Percentiles rank a stretch among this genome's conserved stretches.
phyloP scores from a whole-genome alignment of 2,329 filamentous ascomycete genomes.

The Fusarium gaditjirri region DNA sequence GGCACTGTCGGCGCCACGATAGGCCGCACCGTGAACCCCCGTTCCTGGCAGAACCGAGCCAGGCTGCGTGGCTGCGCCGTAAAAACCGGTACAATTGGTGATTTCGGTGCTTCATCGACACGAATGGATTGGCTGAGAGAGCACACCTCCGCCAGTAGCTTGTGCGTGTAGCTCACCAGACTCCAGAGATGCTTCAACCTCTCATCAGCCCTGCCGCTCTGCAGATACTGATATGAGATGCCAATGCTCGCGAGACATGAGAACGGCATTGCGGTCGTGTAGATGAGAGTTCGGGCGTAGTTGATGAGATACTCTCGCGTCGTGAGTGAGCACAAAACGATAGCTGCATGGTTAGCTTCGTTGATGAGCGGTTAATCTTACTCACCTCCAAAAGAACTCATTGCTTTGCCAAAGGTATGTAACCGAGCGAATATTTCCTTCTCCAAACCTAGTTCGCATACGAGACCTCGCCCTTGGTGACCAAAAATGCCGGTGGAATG shows the following conservation, averaged over 20 bases:
- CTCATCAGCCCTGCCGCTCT: slow-evolving; percentile 57
- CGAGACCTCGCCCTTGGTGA: slow-evolving; percentile 64
- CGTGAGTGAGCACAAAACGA: slow-evolving; percentile 69
- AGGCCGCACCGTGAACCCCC: slow-evolving; percentile 69
- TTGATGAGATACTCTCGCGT: slow-evolving; percentile 76
- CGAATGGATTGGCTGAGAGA: slow-evolving; percentile 36
- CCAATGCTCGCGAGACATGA: slow-evolving; percentile 69
- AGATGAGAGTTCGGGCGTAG: slow-evolving; percentile 79
- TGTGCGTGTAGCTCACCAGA: slow-evolving; percentile 54
- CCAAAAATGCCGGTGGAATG: slow-evolving; percentile 73
- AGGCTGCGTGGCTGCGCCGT: slow-evolving; percentile 67
- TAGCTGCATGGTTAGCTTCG: slow-evolving; percentile 46
- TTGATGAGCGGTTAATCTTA: not conserved
- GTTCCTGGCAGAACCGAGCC: slow-evolving; percentile 67
- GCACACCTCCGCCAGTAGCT: slow-evolving; percentile 56
- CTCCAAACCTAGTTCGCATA: slow-evolving; percentile 67
- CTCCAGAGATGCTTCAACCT: slow-evolving; percentile 48
- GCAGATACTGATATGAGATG: slow-evolving; percentile 67
- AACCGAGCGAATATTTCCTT: slow-evolving; percentile 66
- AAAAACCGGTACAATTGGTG: slow-evolving; percentile 73
- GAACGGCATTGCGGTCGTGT: slow-evolving; percentile 75
- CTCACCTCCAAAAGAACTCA: slow-evolving; percentile 76
- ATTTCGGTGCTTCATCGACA: slow-evolving; percentile 56
- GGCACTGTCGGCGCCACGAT: slow-evolving; percentile 78
- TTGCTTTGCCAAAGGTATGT: slow-evolving; percentile 74